Percentiles rank a stretch among this genome's conserved stretches.
Conservation (phyloP, 2,329 filamentous ascomycete genomes). For the Exophiala phaeomuriformis region DNA sequence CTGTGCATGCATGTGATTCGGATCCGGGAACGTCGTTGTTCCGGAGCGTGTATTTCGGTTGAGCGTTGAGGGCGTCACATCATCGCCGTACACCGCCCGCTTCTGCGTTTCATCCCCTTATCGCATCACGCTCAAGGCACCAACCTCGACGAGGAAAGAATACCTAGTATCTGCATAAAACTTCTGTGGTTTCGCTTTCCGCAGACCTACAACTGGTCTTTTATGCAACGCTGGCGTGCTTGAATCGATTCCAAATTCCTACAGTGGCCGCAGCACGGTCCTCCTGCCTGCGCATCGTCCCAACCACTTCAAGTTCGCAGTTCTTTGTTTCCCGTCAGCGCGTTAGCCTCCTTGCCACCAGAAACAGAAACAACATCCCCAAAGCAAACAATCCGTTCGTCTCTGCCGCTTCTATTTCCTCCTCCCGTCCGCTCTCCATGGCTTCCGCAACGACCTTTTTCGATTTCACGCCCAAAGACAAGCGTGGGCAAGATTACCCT, state of each 20-base stretch:
- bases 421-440: constrained; percentile 42
- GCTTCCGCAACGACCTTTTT: constrained; percentile 65
- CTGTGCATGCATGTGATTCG: too few relatives aligned
- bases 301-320: not conserved
- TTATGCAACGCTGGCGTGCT: constrained; percentile 2
- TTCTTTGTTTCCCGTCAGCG: not conserved
- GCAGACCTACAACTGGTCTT: not conserved
- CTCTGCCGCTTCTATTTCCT: not conserved
- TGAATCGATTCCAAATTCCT: constrained; percentile 1
- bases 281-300: not conserved
- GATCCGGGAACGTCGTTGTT: too few relatives aligned
- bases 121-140: too few relatives aligned
- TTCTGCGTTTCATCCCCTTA: too few relatives aligned
- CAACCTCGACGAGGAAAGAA: too few relatives aligned
- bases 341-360: not conserved
- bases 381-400: not conserved
- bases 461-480: constrained; percentile 77
- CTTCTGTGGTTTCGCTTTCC: not conserved
- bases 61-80: too few relatives aligned
- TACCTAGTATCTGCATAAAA: too few relatives aligned
- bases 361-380: not conserved
- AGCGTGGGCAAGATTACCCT: constrained; percentile 64
- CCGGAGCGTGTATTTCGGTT: too few relatives aligned
- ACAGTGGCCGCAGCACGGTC: not conserved
- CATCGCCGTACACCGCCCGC: too few relatives aligned